Conservation (phyloP, 2,329 filamentous ascomycete genomes). For the Onygenales sp. region DNA sequence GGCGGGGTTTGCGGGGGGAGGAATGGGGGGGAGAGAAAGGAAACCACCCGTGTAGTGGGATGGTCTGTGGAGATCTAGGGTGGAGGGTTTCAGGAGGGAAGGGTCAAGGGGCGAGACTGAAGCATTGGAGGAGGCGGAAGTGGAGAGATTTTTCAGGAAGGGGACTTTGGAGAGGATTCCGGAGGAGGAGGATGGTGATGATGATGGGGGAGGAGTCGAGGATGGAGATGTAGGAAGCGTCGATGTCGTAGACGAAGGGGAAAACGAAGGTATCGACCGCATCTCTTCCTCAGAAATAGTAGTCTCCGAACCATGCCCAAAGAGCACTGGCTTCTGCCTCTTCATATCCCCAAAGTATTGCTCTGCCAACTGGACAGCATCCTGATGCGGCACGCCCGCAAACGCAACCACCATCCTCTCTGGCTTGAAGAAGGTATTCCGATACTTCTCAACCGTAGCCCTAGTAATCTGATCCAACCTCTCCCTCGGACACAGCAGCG, state of each 20-base stretch:
- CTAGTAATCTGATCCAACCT: constrained; percentile 65
- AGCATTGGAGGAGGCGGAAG: constrained; percentile 52
- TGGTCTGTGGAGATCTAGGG: constrained; percentile 51
- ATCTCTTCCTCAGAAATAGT: constrained; percentile 25
- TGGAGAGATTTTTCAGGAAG: constrained; percentile 82
- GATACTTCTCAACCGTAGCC: constrained; percentile 65
- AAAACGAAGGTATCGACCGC: constrained; percentile 27
- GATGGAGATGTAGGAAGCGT: constrained; percentile 20
- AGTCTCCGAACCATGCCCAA: constrained; percentile 51
- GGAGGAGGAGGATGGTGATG: constrained; percentile 37
- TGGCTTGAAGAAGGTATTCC: constrained; percentile 74
- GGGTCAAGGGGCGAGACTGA: constrained; percentile 48
- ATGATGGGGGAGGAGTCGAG: constrained; percentile 16
- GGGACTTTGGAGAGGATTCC: constrained; percentile 73
- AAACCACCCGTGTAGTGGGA: constrained; percentile 92
- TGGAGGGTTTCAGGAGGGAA: constrained; percentile 31
- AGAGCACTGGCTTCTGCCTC: constrained; percentile 41
- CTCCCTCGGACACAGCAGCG: constrained; percentile 81
- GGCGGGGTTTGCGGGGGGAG: constrained; percentile 66
- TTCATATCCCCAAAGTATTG: constrained; percentile 90
- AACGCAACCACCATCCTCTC: constrained; percentile 92
- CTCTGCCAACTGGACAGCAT: constrained; percentile 70
- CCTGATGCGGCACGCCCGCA: constrained; percentile 74
- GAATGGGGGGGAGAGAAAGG: constrained; percentile 71
- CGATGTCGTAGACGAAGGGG: constrained; percentile 25